Evolutionary conservation across 345 rosid genomes (phyloP), one percentile per base, ranked within the genome.

Genomic region (Heritiera fomes): DNA sequence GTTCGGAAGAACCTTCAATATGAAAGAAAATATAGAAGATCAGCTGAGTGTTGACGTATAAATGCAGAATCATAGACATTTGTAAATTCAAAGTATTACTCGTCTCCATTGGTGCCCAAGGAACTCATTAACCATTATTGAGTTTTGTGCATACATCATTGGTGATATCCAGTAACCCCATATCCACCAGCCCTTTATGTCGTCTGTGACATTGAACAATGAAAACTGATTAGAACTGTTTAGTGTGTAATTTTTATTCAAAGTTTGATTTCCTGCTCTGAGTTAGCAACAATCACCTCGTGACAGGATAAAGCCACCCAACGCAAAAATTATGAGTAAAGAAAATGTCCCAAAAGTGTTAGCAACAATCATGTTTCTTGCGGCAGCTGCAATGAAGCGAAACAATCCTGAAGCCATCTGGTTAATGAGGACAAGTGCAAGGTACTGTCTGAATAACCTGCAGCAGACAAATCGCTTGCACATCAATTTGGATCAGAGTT

Each of bases 81-180:
- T 63, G 67, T 71, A 55, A 79, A 65, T 80, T 49, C 49, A 78
- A 74, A 43, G 62, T 64, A 63, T 82, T 86, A 93, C 97, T 46
- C 62, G 85, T 15, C 58, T 83, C 93, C 98, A 94, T 58, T 91
- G 87, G 17, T 90, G 50, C 43, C 92, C 97, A 23, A 90, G 90
- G 84, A 89, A 90, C 82, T 93, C 98, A 55, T 93, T 95, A 38
- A 84, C 88, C 34, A 82, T 67, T 0, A 93, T 67, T 1, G 97
- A 98, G 45, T 86, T 95, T 66, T 93, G 97, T 68, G 86, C 94
- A 60, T 95, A 95, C 97, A 90, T 91, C 62, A 95, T 30, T 6
- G 98, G 97, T 12, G 98, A 93, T 53, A 75, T 32, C 98, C 98
- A 95, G 81, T 83, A 95, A 70, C 88, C 95, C 98, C 98, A 93